Conservation (phyloP, 257 asterid genomes). For the Echium plantagineum region DNA sequence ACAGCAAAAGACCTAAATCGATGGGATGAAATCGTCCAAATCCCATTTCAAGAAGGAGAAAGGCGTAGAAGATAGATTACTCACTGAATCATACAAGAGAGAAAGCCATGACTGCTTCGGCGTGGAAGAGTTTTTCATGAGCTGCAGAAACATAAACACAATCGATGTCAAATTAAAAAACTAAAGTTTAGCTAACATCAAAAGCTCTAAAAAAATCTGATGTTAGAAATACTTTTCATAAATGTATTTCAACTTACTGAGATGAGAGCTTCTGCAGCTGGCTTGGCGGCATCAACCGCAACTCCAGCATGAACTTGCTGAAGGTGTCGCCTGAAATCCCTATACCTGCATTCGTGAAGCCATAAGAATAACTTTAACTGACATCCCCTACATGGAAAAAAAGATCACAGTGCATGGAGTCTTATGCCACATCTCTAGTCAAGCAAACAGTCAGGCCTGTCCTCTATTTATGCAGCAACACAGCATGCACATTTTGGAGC, state of each 20-base stretch:
- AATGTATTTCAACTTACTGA: conserved; percentile 37
- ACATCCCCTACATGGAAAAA: no score
- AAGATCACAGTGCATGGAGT: not conserved
- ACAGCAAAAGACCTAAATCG: not conserved
- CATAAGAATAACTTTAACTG: not conserved
- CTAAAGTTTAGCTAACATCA: not conserved
- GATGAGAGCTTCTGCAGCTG: conserved; percentile 73
- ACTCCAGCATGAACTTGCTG: conserved; percentile 53
- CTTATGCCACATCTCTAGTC: no score
- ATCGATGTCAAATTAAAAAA: not conserved
- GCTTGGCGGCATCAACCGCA: conserved; percentile 50
- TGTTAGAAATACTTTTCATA: not conserved
- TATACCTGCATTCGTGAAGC: conserved; percentile 45
- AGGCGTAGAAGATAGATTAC: conserved; percentile 12
- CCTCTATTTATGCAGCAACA: no score
- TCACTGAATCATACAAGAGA: conserved; percentile 76
- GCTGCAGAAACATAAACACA: conserved; percentile 38
- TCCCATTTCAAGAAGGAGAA: not conserved
- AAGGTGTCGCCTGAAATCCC: conserved; percentile 74
- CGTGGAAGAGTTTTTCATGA: conserved; percentile 84
- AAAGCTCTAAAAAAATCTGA: not conserved
- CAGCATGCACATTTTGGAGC: no score
- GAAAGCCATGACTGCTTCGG: conserved; percentile 87
- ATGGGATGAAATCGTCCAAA: not conserved
- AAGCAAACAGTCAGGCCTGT: no score